Percentiles rank a stretch among this genome's conserved stretches.
These are phyloP conservation scores for Torulaspora indica DNA, from an alignment of 805 yeast genomes.

Conservation along the genomic window DNA sequence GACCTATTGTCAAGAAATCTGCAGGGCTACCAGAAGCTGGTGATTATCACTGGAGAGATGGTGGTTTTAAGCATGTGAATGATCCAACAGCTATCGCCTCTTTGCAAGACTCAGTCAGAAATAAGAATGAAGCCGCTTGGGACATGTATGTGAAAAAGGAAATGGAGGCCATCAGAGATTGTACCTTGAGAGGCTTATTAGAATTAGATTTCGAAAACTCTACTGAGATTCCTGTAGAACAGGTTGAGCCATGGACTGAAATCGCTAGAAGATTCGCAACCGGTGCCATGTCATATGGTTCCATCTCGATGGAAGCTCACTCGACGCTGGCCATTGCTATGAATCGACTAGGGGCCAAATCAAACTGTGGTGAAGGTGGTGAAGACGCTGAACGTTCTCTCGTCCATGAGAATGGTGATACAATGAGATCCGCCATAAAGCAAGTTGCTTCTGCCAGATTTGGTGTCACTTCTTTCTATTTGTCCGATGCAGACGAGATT, in stretches of 20 bases:
- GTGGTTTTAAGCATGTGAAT: slow-evolving; percentile 93
- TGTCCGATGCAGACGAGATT: slow-evolving; percentile 94
- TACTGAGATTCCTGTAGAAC: slow-evolving; percentile 83
- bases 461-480: slow-evolving; percentile 92
- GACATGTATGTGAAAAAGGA: slow-evolving; percentile 86
- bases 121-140: slow-evolving; percentile 90
- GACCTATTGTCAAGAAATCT: slow-evolving; percentile 63
- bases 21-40: slow-evolving; percentile 85
- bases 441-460: slow-evolving; percentile 97
- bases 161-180: slow-evolving; percentile 82
- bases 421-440: slow-evolving; percentile 98
- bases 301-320: slow-evolving; percentile 97
- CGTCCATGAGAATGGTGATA: slow-evolving; percentile 81
- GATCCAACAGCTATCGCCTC: slow-evolving; percentile 94
- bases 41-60: slow-evolving; percentile 98
- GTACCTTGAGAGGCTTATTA: slow-evolving; percentile 89
- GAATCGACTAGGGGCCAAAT: slow-evolving; percentile 96
- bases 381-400: slow-evolving; percentile 90
- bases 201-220: slow-evolving; percentile 79
- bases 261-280: slow-evolving; percentile 95
- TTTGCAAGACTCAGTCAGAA: slow-evolving; percentile 96
- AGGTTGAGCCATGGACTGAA: slow-evolving; percentile 99
- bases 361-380: slow-evolving; percentile 99
- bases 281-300: slow-evolving; percentile 99
- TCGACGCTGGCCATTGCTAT: slow-evolving; percentile 96